These are phyloP conservation scores for Cryptosporidium meleagridis DNA, from an alignment of 169 alveolate species.

Conservation along the genomic window DNA sequence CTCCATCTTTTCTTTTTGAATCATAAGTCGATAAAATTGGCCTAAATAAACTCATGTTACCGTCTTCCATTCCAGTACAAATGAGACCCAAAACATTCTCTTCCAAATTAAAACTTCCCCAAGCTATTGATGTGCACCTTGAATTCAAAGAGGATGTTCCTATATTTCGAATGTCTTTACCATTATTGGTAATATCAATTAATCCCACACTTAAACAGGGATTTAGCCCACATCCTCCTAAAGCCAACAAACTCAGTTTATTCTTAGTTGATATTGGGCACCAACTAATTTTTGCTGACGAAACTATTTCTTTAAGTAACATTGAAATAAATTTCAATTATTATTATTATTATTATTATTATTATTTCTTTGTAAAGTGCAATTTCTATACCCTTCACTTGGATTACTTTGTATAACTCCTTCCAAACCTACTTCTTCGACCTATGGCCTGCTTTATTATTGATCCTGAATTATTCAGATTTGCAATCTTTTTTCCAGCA, in stretches of 20 bases:
- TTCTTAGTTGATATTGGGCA: constrained; percentile 42
- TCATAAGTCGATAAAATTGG: constrained; percentile 32
- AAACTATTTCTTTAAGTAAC: constrained; percentile 52
- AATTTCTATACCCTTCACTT: background rate
- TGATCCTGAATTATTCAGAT: constrained; percentile 4
- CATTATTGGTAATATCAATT: constrained; percentile 39
- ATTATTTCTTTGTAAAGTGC: background rate
- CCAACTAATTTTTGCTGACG: constrained; percentile 72
- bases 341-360: background rate
- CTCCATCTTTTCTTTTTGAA: background rate
- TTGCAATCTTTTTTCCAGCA: constrained; percentile 3
- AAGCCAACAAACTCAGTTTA: constrained; percentile 29
- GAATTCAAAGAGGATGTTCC: constrained; percentile 20
- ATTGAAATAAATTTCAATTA: constrained; percentile 8
- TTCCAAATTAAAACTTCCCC: constrained; percentile 36
- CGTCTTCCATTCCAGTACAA: constrained; percentile 72
- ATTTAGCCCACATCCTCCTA: constrained; percentile 68
- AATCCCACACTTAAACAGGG: constrained; percentile 39
- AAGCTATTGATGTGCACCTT: constrained; percentile 71
- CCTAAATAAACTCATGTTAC: constrained; percentile 14
- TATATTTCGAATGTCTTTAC: constrained; percentile 21
- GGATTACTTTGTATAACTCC: background rate
- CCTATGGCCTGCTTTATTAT: background rate
- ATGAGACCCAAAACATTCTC: constrained; percentile 35
- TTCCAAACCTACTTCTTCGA: constrained; percentile 4